Conservation (phyloP, 2,329 filamentous ascomycete genomes). For the Arthrobotrys entomopaga region DNA sequence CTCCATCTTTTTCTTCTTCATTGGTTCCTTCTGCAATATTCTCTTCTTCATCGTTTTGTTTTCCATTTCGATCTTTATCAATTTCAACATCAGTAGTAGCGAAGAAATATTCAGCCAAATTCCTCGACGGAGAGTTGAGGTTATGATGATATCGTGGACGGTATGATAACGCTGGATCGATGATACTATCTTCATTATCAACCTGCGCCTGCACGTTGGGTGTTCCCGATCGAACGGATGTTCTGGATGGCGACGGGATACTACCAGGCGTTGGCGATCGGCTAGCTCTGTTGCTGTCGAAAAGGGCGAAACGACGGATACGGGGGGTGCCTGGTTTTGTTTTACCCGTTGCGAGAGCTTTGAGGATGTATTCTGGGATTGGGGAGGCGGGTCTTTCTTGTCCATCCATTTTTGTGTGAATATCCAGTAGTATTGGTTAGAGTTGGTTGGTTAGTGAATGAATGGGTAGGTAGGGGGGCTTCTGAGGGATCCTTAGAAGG, state of each 20-base stretch:
- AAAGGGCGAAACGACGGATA: neutral
- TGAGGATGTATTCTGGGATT: neutral
- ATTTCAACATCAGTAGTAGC: neutral
- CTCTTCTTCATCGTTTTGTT: neutral
- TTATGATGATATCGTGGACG: constrained; percentile 30
- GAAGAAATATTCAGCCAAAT: constrained; percentile 14
- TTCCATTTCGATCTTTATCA: neutral
- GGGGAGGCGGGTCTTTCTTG: neutral
- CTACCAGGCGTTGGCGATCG: too few species aligned
- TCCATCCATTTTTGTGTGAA: too few species aligned
- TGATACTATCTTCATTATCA: neutral
- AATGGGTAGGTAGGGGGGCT: too few species aligned
- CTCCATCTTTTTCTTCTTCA: too few species aligned
- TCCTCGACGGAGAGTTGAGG: neutral
- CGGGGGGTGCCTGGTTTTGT: neutral
- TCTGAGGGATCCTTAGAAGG: too few species aligned
- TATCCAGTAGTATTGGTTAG: too few species aligned
- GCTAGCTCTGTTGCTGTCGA: neutral
- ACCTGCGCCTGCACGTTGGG: neutral
- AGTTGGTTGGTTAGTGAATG: too few species aligned
- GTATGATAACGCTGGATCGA: neutral
- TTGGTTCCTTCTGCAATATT: neutral
- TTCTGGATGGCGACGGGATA: too few species aligned
- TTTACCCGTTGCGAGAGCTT: neutral
- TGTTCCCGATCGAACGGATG: neutral